These are phyloP conservation scores for Boechera stricta DNA, from an alignment of 345 rosid genomes.

Conservation along the genomic window DNA sequence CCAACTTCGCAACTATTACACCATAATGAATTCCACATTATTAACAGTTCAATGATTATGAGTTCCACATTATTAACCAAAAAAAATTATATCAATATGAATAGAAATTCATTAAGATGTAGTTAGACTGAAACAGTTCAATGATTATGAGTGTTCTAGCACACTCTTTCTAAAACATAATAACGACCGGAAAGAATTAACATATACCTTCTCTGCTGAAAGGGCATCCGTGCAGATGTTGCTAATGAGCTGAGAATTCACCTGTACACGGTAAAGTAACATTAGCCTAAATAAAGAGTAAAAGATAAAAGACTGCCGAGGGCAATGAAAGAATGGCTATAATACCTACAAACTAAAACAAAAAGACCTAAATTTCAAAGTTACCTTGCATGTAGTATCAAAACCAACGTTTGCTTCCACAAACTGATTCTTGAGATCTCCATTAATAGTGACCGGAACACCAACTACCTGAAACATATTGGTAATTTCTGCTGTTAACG, in stretches of 20 bases:
- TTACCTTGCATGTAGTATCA: constrained; percentile 95
- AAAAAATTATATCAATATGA: not conserved
- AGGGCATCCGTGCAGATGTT: constrained; percentile 97
- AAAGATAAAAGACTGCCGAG: not conserved
- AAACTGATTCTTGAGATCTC: constrained; percentile 95
- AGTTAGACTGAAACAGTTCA: not conserved
- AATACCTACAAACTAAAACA: constrained; percentile 1
- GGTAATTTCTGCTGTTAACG: not conserved
- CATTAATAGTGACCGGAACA: constrained; percentile 96
- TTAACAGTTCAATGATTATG: not conserved
- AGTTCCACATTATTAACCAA: not conserved
- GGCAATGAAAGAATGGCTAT: not conserved
- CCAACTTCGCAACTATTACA: not conserved
- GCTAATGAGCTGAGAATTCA: constrained; percentile 97
- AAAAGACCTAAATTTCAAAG: not conserved
- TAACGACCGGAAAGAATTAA: not conserved
- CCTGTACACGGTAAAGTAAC: constrained; percentile 53
- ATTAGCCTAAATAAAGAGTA: constrained; percentile 3
- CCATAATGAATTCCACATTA: not conserved
- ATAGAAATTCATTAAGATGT: not conserved
- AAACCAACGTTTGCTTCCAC: constrained; percentile 97
- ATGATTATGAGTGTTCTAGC: not conserved
- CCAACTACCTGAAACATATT: constrained; percentile 76
- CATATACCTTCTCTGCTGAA: constrained; percentile 91
- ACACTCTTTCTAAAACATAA: not conserved